Conservation (phyloP, 345 rosid genomes). For the Trapa incisa region DNA sequence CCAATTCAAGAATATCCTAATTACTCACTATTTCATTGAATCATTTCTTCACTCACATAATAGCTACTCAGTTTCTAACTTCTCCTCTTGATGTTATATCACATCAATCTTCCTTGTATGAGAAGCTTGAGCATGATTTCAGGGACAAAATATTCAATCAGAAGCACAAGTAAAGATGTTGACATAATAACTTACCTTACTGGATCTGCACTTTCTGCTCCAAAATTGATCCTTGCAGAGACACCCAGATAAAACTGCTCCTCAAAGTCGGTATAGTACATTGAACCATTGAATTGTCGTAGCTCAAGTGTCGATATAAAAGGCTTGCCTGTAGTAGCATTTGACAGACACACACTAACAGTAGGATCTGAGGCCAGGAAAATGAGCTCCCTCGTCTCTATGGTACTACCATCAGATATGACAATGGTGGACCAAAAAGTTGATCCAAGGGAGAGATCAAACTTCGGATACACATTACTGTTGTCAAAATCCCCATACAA, state of each 20-base stretch:
- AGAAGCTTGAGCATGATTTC: background rate
- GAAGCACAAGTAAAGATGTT: background rate
- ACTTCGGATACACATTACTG: slow-evolving; percentile 84
- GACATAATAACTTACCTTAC: slow-evolving; percentile 39
- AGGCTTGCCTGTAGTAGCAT: slow-evolving; percentile 94
- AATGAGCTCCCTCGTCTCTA: slow-evolving; percentile 66
- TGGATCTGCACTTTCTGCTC: slow-evolving; percentile 71
- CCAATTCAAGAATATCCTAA: background rate
- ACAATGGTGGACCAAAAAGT: slow-evolving; percentile 89
- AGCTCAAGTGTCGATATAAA: slow-evolving; percentile 98
- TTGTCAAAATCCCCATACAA: slow-evolving; percentile 80
- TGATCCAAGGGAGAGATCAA: slow-evolving; percentile 80
- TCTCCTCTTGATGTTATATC: background rate
- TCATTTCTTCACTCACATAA: background rate
- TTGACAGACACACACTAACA: slow-evolving; percentile 76
- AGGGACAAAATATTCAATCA: background rate
- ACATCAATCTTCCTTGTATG: background rate
- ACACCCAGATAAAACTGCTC: slow-evolving; percentile 57
- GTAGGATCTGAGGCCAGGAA: slow-evolving; percentile 66
- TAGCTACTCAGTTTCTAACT: background rate
- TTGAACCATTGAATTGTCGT: slow-evolving; percentile 82
- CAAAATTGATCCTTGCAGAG: slow-evolving; percentile 91
- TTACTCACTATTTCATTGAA: background rate
- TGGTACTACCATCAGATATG: slow-evolving; percentile 57
- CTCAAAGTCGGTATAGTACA: slow-evolving; percentile 55